These are phyloP conservation scores for Obba rivulosa DNA, from an alignment of 768 basidiomycete species.

Conservation along the genomic window DNA sequence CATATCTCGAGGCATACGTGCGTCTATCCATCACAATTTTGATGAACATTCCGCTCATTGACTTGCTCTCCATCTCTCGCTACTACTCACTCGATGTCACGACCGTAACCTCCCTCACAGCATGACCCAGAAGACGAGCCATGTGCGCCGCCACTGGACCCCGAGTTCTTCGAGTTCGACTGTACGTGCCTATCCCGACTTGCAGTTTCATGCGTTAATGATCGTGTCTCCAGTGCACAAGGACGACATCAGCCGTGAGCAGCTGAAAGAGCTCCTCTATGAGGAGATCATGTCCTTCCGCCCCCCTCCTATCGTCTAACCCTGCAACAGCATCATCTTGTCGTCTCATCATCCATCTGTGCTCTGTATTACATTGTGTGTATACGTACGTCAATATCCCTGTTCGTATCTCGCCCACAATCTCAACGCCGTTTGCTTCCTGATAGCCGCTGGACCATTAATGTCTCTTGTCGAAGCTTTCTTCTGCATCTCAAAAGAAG, in stretches of 20 bases:
- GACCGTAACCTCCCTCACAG: conserved; percentile 27
- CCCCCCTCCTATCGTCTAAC: conserved; percentile 48
- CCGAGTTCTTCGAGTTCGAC: conserved; percentile 98
- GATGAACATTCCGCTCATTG: background rate
- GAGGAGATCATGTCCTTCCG: conserved; percentile 93
- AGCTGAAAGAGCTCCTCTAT: conserved; percentile 90
- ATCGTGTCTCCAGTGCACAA: conserved; percentile 62
- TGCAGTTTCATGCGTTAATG: conserved; percentile 2
- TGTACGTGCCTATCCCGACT: conserved; percentile 39
- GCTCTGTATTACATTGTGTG: background rate
- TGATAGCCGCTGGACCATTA: too few relatives aligned
- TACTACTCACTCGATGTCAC: conserved; percentile 9
- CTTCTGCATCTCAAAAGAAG: too few relatives aligned
- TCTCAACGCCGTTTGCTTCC: background rate
- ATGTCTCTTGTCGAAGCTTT: too few relatives aligned
- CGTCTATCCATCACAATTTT: conserved; percentile 22
- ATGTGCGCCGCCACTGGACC: conserved; percentile 88
- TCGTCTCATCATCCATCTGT: background rate
- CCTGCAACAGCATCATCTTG: background rate
- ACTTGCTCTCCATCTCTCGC: background rate
- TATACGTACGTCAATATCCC: background rate
- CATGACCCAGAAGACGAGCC: conserved; percentile 98
- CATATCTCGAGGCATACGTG: conserved; percentile 91
- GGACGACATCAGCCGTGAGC: conserved; percentile 92
- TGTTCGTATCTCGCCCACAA: background rate